Percentiles rank a stretch among this genome's conserved stretches.
Evolutionary conservation across 768 basidiomycete species (phyloP).

Genomic region (Dacryopinax spathularia): DNA sequence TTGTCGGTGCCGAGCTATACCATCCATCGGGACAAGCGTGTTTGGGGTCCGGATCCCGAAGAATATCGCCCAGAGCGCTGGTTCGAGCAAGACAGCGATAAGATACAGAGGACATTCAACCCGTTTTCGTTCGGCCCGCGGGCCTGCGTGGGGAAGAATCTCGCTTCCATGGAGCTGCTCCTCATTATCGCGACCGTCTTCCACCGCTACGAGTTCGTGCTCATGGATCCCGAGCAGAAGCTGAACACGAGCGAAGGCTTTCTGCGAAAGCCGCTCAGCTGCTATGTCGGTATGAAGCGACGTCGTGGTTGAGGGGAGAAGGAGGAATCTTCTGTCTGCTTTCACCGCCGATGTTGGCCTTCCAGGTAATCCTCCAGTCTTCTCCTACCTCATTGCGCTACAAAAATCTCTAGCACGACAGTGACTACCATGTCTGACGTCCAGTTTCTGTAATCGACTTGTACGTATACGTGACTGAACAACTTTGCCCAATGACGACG

Average conservation of each 20-base stretch:
- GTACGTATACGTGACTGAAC: no score
- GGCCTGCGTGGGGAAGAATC: slow-evolving; percentile 71
- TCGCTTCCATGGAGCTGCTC: slow-evolving; percentile 64
- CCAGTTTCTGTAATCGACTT: no score
- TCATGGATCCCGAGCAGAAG: slow-evolving; percentile 48
- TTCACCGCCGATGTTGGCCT: no score
- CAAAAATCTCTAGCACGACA: no score
- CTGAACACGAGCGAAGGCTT: slow-evolving; percentile 73
- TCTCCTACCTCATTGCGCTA: no score
- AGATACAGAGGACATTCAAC: slow-evolving; percentile 62
- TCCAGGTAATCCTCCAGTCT: no score
- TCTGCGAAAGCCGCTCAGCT: slow-evolving; percentile 64
- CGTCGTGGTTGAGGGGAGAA: not conserved
- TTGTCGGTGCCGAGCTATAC: slow-evolving; percentile 72
- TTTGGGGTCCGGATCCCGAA: slow-evolving; percentile 72
- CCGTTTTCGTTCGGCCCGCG: slow-evolving; percentile 75
- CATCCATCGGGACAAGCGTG: slow-evolving; percentile 53
- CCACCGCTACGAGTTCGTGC: slow-evolving; percentile 58
- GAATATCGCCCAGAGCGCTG: slow-evolving; percentile 55
- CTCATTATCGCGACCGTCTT: slow-evolving; percentile 72
- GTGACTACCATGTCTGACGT: no score
- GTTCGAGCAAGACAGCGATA: slow-evolving; percentile 49
- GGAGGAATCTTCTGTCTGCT: no score
- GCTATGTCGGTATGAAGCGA: slow-evolving; percentile 51
- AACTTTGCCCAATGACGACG: no score